Conservation (phyloP, 2,329 filamentous ascomycete genomes). For the Volutella citrinella region DNA sequence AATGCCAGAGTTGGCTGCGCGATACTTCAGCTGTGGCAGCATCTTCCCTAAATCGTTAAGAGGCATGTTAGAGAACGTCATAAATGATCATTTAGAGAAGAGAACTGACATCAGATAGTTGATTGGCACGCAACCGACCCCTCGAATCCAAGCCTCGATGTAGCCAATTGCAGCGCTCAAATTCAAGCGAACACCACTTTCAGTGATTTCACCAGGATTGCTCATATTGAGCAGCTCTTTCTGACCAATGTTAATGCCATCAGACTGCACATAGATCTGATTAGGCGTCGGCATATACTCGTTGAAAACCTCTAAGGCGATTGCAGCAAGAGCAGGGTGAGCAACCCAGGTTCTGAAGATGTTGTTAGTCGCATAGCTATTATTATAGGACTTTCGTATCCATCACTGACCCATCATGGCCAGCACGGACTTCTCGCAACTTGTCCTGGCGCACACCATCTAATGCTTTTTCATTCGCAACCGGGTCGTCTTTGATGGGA, state of each 20-base stretch:
- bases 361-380: no score
- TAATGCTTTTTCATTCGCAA: constrained; percentile 93
- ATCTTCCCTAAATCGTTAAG: constrained; percentile 69
- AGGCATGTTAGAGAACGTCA: no score
- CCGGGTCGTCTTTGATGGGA: constrained; percentile 91
- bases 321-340: constrained; percentile 84
- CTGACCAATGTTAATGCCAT: constrained; percentile 80
- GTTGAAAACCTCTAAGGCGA: constrained; percentile 93
- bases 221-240: constrained; percentile 99
- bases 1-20: constrained; percentile 94
- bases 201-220: constrained; percentile 85
- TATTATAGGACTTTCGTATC: no score
- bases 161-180: constrained; percentile 94
- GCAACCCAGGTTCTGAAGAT: constrained; percentile 98
- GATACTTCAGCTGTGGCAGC: constrained; percentile 96
- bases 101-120: constrained; percentile 93
- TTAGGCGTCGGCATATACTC: constrained; percentile 98
- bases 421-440: constrained; percentile 89
- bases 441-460: constrained; percentile 90
- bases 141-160: constrained; percentile 98
- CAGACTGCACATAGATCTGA: constrained; percentile 85
- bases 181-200: constrained; percentile 96
- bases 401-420: no score
- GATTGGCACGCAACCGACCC: constrained; percentile 93
- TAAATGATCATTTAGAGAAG: neutral